Evolutionary conservation across 371 early-diverging fungal species (phyloP).

Genomic region (Syncephalastrum sp.): DNA sequence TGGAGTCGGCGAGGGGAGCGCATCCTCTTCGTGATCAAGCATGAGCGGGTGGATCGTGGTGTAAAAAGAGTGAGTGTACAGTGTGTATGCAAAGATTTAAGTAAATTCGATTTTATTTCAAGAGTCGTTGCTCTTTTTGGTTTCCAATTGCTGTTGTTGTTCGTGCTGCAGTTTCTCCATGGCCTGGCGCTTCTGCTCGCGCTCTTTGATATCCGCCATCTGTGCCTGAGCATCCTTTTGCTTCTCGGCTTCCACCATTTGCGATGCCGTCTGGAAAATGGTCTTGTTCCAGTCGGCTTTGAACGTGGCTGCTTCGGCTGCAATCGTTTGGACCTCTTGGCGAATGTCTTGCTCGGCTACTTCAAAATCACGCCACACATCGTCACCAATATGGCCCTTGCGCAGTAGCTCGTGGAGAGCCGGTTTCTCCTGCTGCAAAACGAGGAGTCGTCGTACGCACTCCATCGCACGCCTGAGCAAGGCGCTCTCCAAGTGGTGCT

Average conservation of each 20-base stretch:
- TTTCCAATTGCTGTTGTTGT: no score
- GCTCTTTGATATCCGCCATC: slow-evolving; percentile 43
- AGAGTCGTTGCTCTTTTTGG: no score
- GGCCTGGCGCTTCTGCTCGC: slow-evolving; percentile 37
- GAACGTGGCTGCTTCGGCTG: slow-evolving; percentile 78
- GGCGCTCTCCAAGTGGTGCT: slow-evolving; percentile 69
- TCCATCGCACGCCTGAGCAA: slow-evolving; percentile 86
- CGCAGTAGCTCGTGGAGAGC: slow-evolving; percentile 76
- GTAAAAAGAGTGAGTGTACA: no score
- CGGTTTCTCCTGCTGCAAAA: slow-evolving; percentile 85
- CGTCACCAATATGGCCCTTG: slow-evolving; percentile 87
- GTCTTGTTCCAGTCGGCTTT: slow-evolving; percentile 85
- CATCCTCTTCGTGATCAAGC: no score
- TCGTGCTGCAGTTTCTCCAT: neutral
- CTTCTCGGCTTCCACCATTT: slow-evolving; percentile 69
- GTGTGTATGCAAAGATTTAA: no score
- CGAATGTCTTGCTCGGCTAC: slow-evolving; percentile 84
- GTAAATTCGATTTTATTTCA: no score
- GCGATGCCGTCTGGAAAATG: slow-evolving; percentile 82
- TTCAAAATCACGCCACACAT: slow-evolving; percentile 78
- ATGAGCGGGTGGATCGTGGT: no score
- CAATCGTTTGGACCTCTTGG: slow-evolving; percentile 78
- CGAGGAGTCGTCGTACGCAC: slow-evolving; percentile 72
- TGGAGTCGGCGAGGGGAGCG: neutral
- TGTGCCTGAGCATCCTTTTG: slow-evolving; percentile 48